Evolutionary conservation across 805 yeast genomes (phyloP).

Genomic region (Suhomyces canberraensis): DNA sequence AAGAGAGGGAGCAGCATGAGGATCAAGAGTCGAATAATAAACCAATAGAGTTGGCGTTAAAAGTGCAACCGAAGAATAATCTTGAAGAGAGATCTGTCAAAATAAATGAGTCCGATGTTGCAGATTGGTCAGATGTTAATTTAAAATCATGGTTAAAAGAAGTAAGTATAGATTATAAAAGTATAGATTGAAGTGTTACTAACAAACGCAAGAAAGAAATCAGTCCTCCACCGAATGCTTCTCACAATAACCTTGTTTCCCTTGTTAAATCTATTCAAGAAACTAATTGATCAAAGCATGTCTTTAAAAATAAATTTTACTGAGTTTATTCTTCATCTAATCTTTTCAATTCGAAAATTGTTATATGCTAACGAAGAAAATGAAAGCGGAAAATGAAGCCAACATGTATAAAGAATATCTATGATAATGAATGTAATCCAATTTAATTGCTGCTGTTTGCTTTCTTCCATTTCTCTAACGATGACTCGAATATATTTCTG

Average conservation of each 20-base stretch:
- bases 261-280: slow-evolving; percentile 43
- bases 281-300: slow-evolving; percentile 17
- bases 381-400: too few relatives aligned
- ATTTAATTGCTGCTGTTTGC: too few relatives aligned
- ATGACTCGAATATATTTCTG: slow-evolving; percentile 49
- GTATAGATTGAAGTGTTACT: slow-evolving; percentile 11
- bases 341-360: too few relatives aligned
- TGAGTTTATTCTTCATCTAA: slow-evolving; percentile 6
- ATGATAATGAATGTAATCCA: too few relatives aligned
- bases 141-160: slow-evolving; percentile 35
- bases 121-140: slow-evolving; percentile 34
- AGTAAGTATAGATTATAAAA: slow-evolving; percentile 27
- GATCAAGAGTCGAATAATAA: slow-evolving; percentile 18
- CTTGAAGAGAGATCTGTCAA: slow-evolving; percentile 11
- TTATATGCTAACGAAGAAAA: too few relatives aligned
- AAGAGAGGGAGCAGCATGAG: neutral
- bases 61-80: neutral
- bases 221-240: slow-evolving; percentile 43
- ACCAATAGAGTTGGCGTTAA: slow-evolving; percentile 19
- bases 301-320: slow-evolving; percentile 18
- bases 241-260: slow-evolving; percentile 45
- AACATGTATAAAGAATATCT: too few relatives aligned
- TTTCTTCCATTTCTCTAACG: slow-evolving; percentile 38
- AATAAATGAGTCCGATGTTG: slow-evolving; percentile 18
- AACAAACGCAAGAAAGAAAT: slow-evolving; percentile 42